These are phyloP conservation scores for Gossypioides kirkii DNA, from an alignment of 345 rosid genomes.

Conservation along the genomic window DNA sequence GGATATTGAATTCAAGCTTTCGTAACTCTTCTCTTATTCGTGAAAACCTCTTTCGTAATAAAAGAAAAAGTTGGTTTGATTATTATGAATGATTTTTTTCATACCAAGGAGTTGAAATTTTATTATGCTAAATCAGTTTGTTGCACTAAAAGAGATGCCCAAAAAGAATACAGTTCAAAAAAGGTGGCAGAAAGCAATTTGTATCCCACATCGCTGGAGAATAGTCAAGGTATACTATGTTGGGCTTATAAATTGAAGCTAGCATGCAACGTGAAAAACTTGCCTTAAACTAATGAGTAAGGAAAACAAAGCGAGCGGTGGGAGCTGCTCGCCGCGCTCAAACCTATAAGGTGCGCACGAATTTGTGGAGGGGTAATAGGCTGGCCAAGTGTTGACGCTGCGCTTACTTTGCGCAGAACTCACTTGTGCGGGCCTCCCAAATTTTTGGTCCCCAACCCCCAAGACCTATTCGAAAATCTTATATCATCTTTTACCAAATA, in stretches of 20 bases:
- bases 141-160: too few relatives aligned
- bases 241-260: neutral
- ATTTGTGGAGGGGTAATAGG: slow-evolving; percentile 90
- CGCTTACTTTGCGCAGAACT: slow-evolving; percentile 93
- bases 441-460: neutral
- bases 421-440: slow-evolving; percentile 85
- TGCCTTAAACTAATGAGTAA: slow-evolving; percentile 99
- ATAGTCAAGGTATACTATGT: rapidly evolving
- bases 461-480: neutral
- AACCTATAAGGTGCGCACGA: slow-evolving; percentile 33
- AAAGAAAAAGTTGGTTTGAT: neutral
- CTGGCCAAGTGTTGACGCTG: slow-evolving; percentile 86
- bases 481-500: too few relatives aligned
- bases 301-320: slow-evolving; percentile 93
- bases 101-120: neutral
- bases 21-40: too few relatives aligned
- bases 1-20: neutral
- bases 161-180: neutral
- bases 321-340: slow-evolving; percentile 60
- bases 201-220: slow-evolving; percentile 22
- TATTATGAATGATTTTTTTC: neutral
- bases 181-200: neutral
- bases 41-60: too few relatives aligned
- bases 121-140: too few relatives aligned
- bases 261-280: rapidly evolving